phyloP scores from a whole-genome alignment of 345 rosid species.

The Citrus australasica region DNA sequence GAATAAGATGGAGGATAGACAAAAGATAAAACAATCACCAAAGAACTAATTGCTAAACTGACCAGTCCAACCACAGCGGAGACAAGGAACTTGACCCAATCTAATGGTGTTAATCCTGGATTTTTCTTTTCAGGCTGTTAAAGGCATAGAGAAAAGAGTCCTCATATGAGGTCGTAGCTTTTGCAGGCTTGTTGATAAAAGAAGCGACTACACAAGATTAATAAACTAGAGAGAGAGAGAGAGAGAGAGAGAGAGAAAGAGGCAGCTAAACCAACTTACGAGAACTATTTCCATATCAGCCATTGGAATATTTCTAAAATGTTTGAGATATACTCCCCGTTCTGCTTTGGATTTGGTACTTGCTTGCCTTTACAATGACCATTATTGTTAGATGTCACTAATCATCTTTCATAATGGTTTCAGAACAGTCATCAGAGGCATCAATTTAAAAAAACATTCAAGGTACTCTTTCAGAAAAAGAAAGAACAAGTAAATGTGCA shows the following conservation, averaged over 20 bases:
- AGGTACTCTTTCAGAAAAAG: background rate
- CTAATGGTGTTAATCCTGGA: constrained; percentile 97
- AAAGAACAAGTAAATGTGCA: background rate
- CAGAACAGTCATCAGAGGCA: constrained; percentile 1
- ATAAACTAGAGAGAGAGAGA: constrained; percentile 5
- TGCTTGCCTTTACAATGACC: constrained; percentile 54
- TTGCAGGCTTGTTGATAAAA: background rate
- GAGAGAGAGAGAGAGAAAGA: constrained; percentile 8
- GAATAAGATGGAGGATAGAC: background rate
- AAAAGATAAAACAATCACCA: background rate
- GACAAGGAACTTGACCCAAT: constrained; percentile 91
- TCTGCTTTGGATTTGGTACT: constrained; percentile 51
- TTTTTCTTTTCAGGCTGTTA: constrained; percentile 96
- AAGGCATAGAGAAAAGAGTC: background rate
- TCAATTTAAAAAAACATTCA: background rate
- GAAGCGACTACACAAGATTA: background rate
- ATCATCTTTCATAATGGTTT: background rate
- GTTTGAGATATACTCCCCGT: constrained; percentile 78
- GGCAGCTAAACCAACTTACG: constrained; percentile 44
- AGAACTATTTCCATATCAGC: constrained; percentile 99
- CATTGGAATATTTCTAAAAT: constrained; percentile 98
- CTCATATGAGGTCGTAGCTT: constrained; percentile 16
- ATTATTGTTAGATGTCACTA: constrained; percentile 10
- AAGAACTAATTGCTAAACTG: constrained; percentile 25
- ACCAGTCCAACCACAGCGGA: constrained; percentile 98